Evolutionary conservation across 441 rosid species (phyloP).

Genomic region (Eruca vesicaria): DNA sequence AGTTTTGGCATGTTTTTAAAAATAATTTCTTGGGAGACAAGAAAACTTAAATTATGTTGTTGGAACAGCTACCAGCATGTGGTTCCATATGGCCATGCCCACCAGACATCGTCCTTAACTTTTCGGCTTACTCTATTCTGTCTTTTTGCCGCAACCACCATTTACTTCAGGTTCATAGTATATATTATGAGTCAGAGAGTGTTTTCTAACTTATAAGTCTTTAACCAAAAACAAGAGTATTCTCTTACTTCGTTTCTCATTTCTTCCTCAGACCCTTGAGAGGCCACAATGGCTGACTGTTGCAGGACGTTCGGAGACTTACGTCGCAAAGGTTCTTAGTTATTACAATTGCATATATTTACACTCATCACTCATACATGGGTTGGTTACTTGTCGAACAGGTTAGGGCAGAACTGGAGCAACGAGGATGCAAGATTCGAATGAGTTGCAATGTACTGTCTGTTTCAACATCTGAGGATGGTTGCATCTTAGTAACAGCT

Average conservation of each 20-base stretch:
- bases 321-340: conserved; percentile 52
- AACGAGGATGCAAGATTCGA: conserved; percentile 60
- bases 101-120: conserved; percentile 57
- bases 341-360: not conserved
- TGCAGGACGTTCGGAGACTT: conserved; percentile 51
- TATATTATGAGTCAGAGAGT: not conserved
- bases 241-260: not conserved
- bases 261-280: conserved; percentile 49
- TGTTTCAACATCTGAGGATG: conserved; percentile 40
- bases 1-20: conserved; percentile 14
- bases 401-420: conserved; percentile 58
- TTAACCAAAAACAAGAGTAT: not conserved
- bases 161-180: conserved; percentile 62
- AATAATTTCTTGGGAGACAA: not conserved
- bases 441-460: conserved; percentile 50
- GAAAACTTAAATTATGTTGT: not conserved
- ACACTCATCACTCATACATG: not conserved
- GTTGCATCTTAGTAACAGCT: conserved; percentile 43
- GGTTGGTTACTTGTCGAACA: conserved; percentile 20
- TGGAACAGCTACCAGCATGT: conserved; percentile 61
- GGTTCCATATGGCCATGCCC: conserved; percentile 81
- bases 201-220: not conserved
- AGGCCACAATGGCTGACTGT: conserved; percentile 82
- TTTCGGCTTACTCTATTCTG: conserved; percentile 73
- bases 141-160: conserved; percentile 78